Percentiles rank a stretch among this genome's conserved stretches.
Conservation (phyloP, 352 stramenopile genomes). For the Phytophthora litchii region DNA sequence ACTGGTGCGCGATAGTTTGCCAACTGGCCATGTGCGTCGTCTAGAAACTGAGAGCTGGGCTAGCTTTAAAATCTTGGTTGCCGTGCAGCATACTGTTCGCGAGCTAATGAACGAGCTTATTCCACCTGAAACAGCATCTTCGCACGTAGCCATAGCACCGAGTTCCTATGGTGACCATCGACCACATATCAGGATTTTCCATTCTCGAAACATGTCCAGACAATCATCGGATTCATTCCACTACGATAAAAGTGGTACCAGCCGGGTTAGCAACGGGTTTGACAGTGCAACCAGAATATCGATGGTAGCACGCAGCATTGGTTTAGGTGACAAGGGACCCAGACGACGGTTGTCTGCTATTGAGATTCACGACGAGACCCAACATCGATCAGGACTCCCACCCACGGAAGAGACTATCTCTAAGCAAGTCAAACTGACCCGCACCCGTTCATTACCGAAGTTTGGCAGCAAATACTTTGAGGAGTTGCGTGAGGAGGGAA, state of each 20-base stretch:
- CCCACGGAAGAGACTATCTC: not conserved
- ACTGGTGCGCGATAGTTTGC: slow-evolving; percentile 42
- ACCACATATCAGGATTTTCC: slow-evolving; percentile 7
- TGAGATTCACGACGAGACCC: not conserved
- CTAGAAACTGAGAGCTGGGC: slow-evolving; percentile 67
- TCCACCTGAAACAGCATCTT: slow-evolving; percentile 15
- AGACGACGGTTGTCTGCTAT: slow-evolving; percentile 18
- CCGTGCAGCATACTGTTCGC: slow-evolving; percentile 38
- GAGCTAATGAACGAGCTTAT: slow-evolving; percentile 49
- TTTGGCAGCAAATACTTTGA: slow-evolving; percentile 56
- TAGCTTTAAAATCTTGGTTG: slow-evolving; percentile 45
- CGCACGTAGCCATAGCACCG: not conserved
- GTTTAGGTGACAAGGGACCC: slow-evolving; percentile 2
- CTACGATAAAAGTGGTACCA: not conserved
- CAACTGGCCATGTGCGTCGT: slow-evolving; percentile 32
- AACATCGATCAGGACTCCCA: not conserved
- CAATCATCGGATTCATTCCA: slow-evolving; percentile 14
- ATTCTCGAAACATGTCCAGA: slow-evolving; percentile 5
- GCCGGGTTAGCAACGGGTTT: not conserved
- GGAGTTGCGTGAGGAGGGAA: slow-evolving; percentile 7
- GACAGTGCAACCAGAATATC: slow-evolving; percentile 21
- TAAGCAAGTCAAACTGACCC: slow-evolving; percentile 23
- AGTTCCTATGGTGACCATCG: slow-evolving; percentile 6
- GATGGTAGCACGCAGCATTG: slow-evolving; percentile 20
- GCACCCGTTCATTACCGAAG: slow-evolving; percentile 54